A percentile compares a stretch with the other conserved stretches of the same genome.
These are phyloP conservation scores for Phallus indusiatus DNA, from an alignment of 768 basidiomycete genomes.

Conservation along the genomic window DNA sequence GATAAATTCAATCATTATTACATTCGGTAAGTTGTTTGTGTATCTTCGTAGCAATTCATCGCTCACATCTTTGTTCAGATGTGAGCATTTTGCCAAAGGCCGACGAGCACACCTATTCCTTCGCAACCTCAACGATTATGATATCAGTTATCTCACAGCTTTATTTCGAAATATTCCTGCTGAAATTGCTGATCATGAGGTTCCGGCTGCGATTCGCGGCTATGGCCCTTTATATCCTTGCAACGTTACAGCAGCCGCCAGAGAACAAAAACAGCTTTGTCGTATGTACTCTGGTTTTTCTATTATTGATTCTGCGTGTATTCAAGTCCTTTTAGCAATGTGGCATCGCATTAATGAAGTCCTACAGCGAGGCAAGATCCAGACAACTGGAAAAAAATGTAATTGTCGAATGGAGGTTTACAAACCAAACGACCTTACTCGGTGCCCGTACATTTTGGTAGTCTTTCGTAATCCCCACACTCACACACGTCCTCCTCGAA, in stretches of 20 bases:
- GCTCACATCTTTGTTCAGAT: not conserved
- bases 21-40: constrained; percentile 8
- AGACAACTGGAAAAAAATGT: not conserved
- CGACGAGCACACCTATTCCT: constrained; percentile 16
- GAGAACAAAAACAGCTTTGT: constrained; percentile 14
- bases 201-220: constrained; percentile 1
- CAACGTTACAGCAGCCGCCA: constrained; percentile 11
- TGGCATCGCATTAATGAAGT: constrained; percentile 16
- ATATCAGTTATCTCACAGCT: constrained; percentile 16
- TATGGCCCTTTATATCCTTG: constrained; percentile 19
- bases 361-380: constrained; percentile 9
- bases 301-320: not conserved
- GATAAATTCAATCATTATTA: not conserved
- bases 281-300: constrained; percentile 9
- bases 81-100: not conserved
- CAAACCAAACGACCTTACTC: constrained; percentile 5
- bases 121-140: constrained; percentile 16
- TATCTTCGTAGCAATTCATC: not conserved
- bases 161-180: constrained; percentile 9
- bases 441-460: constrained; percentile 10
- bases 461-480: constrained; percentile 12
- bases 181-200: constrained; percentile 1
- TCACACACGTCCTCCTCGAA: not conserved
- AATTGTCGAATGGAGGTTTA: constrained; percentile 1
- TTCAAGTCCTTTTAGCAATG: constrained; percentile 6